A percentile compares a stretch with the other conserved stretches of the same genome.
These are phyloP conservation scores for Ascochyta lentis DNA, from an alignment of 2,329 filamentous ascomycete genomes.

Conservation along the genomic window DNA sequence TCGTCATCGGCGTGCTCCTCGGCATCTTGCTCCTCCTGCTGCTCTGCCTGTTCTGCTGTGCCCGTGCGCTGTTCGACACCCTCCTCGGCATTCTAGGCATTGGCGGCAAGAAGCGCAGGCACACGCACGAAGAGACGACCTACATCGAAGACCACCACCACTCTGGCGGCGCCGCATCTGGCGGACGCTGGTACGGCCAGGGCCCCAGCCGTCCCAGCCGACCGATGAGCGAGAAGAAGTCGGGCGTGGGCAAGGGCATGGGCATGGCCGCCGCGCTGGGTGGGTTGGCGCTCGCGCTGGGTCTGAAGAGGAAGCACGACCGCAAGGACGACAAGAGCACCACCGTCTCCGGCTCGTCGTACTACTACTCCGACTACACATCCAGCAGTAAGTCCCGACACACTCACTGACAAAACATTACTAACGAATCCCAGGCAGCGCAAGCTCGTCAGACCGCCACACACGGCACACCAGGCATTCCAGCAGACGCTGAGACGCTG, in stretches of 20 bases:
- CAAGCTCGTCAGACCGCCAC: constrained; percentile 52
- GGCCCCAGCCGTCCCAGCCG: constrained; percentile 45
- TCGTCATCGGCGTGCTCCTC: constrained; percentile 75
- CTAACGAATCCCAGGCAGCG: constrained; percentile 49
- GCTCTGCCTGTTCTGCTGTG: constrained; percentile 75
- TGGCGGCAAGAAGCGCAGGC: constrained; percentile 57
- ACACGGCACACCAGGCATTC: constrained; percentile 50
- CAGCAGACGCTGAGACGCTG: constrained; percentile 1
- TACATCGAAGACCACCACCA: constrained; percentile 69
- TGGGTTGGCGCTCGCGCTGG: constrained; percentile 53
- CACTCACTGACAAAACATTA: neutral
- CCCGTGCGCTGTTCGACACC: constrained; percentile 62
- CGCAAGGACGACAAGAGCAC: constrained; percentile 53
- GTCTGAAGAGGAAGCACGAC: constrained; percentile 54
- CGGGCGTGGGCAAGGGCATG: constrained; percentile 42
- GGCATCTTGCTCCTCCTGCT: constrained; percentile 72
- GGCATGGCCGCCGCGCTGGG: constrained; percentile 54
- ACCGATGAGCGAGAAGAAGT: constrained; percentile 42
- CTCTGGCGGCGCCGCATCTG: constrained; percentile 64
- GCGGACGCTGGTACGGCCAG: constrained; percentile 57
- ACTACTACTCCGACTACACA: constrained; percentile 56
- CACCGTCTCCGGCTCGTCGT: constrained; percentile 47
- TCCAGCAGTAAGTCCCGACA: constrained; percentile 53
- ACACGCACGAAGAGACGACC: constrained; percentile 64
- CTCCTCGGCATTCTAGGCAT: constrained; percentile 67